Conservation (phyloP, 805 yeast genomes). For the Maudiozyma turicensis region DNA sequence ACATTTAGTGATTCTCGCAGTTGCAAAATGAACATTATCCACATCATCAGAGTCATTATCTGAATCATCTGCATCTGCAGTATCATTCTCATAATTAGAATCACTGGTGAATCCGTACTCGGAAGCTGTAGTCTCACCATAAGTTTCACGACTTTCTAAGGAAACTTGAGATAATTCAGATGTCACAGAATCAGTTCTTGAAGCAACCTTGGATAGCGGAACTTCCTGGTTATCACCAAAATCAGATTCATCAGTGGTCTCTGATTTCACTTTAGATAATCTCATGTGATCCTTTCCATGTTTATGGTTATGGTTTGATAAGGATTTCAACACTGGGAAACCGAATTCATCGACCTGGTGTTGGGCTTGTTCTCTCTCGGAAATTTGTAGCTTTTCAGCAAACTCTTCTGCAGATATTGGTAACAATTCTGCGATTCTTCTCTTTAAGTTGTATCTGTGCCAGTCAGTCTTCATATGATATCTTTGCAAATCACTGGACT, state of each 20-base stretch:
- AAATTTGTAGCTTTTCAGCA: constrained; percentile 32
- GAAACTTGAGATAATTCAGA: constrained; percentile 44
- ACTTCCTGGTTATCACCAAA: neutral
- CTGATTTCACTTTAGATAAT: neutral
- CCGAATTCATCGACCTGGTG: constrained; percentile 33
- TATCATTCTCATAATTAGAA: constrained; percentile 27
- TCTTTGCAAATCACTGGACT: constrained; percentile 76
- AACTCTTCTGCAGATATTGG: constrained; percentile 53
- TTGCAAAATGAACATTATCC: neutral
- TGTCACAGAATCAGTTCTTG: constrained; percentile 46
- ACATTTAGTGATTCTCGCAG: constrained; percentile 34
- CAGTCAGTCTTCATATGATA: constrained; percentile 95
- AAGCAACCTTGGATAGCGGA: constrained; percentile 28
- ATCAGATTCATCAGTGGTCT: neutral
- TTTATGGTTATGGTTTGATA: neutral
- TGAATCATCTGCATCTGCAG: constrained; percentile 27
- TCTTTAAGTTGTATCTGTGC: constrained; percentile 92
- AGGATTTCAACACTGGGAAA: constrained; percentile 26
- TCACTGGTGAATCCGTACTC: constrained; percentile 39
- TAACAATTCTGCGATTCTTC: constrained; percentile 79
- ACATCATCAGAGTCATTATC: constrained; percentile 10
- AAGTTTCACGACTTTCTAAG: constrained; percentile 27
- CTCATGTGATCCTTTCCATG: neutral
- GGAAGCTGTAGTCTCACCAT: constrained; percentile 40
- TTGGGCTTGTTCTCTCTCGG: constrained; percentile 23